These are phyloP conservation scores for Kazachstania sp. DNA, from an alignment of 1,139 yeast genomes.

Conservation along the genomic window DNA sequence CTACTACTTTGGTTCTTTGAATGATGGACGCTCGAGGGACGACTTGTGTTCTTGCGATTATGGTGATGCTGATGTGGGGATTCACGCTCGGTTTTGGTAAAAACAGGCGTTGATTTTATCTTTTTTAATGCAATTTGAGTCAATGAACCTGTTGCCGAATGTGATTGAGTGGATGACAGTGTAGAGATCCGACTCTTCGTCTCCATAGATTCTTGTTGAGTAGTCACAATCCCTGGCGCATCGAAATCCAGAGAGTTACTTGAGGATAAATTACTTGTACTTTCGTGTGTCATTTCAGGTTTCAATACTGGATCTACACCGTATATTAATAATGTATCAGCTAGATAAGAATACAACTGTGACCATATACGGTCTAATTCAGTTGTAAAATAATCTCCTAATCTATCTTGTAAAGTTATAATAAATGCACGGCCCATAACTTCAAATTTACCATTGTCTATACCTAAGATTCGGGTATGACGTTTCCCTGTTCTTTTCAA, in stretches of 20 bases:
- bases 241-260: neutral
- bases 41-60: neutral
- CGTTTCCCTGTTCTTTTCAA: slow-evolving; percentile 60
- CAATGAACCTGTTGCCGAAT: too few relatives aligned
- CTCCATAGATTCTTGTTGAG: neutral
- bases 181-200: neutral
- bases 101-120: too few relatives aligned
- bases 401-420: slow-evolving; percentile 65
- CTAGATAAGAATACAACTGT: slow-evolving; percentile 44
- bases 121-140: too few relatives aligned
- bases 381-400: slow-evolving; percentile 40
- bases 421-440: slow-evolving; percentile 73
- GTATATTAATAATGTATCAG: slow-evolving; percentile 55
- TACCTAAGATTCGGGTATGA: slow-evolving; percentile 67
- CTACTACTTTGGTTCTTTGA: too few relatives aligned
- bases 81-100: neutral
- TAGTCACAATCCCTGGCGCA: neutral
- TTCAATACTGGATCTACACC: slow-evolving; percentile 32
- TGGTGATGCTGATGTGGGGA: neutral
- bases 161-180: too few relatives aligned
- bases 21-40: too few relatives aligned
- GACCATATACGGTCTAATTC: slow-evolving; percentile 63
- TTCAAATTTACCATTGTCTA: slow-evolving; percentile 65
- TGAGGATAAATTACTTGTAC: neutral
- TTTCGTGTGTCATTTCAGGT: neutral